Evolutionary conservation across 208 protist genomes (phyloP).

Genomic region (Wallacemonas rigidus): DNA sequence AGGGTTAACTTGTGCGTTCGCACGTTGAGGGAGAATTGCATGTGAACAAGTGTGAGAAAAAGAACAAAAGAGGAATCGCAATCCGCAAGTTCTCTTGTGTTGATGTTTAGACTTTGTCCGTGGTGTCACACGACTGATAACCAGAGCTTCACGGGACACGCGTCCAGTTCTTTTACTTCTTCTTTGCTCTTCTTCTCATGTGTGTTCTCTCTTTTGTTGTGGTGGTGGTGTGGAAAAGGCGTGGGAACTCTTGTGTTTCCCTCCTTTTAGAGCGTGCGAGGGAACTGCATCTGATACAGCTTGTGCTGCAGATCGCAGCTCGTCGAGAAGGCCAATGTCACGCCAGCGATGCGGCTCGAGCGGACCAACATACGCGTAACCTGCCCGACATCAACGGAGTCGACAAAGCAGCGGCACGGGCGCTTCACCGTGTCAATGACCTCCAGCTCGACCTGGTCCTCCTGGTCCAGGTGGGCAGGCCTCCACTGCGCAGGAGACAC

Average conservation of each 20-base stretch:
- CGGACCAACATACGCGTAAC: constrained; percentile 84
- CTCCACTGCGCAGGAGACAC: constrained; percentile 88
- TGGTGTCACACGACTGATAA: too few relatives aligned
- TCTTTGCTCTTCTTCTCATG: background rate
- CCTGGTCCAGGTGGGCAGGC: constrained; percentile 84
- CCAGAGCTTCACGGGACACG: too few relatives aligned
- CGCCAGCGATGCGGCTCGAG: constrained; percentile 80
- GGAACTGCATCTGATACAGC: constrained; percentile 91
- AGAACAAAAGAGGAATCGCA: too few relatives aligned
- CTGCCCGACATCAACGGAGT: constrained; percentile 84
- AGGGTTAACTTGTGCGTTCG: too few relatives aligned
- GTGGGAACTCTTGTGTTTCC: background rate
- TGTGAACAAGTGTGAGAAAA: too few relatives aligned
- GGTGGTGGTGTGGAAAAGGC: background rate
- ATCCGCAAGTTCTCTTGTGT: too few relatives aligned
- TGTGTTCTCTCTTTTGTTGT: background rate
- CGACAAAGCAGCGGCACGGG: constrained; percentile 87
- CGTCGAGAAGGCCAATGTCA: constrained; percentile 79
- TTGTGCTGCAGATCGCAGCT: constrained; percentile 91
- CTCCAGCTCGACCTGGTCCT: constrained; percentile 90
- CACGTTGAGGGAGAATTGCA: too few relatives aligned
- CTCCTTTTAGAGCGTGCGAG: constrained; percentile 47
- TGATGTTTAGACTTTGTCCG: too few relatives aligned
- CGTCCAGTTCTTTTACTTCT: background rate
- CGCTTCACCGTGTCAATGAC: constrained; percentile 84